Evolutionary conservation across 495 filamentous ascomycete species (phyloP).

Genomic region (Saxispiralis lemnorum): DNA sequence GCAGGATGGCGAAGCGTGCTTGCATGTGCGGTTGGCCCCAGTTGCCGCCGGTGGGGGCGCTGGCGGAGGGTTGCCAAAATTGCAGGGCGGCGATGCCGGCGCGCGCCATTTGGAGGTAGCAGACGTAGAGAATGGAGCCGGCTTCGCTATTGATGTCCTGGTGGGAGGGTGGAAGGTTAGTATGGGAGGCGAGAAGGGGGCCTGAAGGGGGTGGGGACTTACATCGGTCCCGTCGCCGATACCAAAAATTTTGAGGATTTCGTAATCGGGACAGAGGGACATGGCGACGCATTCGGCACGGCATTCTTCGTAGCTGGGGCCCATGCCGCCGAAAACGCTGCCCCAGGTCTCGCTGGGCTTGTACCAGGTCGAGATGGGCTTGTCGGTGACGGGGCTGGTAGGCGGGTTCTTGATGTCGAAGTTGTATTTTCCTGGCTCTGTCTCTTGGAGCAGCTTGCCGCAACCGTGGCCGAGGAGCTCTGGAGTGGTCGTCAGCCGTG

Average conservation of each 20-base stretch:
- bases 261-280: slow-evolving; percentile 77
- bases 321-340: slow-evolving; percentile 70
- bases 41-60: too few relatives aligned
- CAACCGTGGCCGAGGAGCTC: slow-evolving; percentile 93
- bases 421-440: slow-evolving; percentile 61
- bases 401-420: slow-evolving; percentile 69
- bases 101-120: slow-evolving; percentile 82
- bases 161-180: background rate
- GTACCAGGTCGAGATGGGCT: slow-evolving; percentile 71
- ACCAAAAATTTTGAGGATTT: slow-evolving; percentile 77
- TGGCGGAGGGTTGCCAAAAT: slow-evolving; percentile 52
- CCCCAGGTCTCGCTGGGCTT: slow-evolving; percentile 91
- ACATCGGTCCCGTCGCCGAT: slow-evolving; percentile 50
- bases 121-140: slow-evolving; percentile 67
- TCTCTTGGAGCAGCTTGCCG: slow-evolving; percentile 87
- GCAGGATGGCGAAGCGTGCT: slow-evolving; percentile 78
- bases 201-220: background rate
- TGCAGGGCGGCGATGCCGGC: slow-evolving; percentile 73
- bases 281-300: slow-evolving; percentile 82
- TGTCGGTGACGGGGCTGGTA: slow-evolving; percentile 55
- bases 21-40: slow-evolving; percentile 70
- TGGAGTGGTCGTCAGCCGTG: slow-evolving; percentile 49
- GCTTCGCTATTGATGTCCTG: slow-evolving; percentile 54
- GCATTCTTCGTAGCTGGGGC: slow-evolving; percentile 75
- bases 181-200: background rate